phyloP scores from a whole-genome alignment of 345 rosid species.

The Populus ilicifolia region DNA sequence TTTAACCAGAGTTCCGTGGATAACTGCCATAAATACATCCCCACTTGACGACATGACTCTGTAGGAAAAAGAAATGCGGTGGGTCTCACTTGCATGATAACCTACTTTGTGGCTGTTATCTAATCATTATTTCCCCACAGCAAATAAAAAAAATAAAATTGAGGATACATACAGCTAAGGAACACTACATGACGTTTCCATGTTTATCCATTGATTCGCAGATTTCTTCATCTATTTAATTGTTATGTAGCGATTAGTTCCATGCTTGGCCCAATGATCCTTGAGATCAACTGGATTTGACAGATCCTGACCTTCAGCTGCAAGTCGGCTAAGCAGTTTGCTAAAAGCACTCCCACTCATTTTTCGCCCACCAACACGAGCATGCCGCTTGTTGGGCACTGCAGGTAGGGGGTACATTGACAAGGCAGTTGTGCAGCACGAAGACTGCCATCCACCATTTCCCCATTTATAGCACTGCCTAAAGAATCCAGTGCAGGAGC shows the following conservation, averaged over 20 bases:
- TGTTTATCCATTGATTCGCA: neutral
- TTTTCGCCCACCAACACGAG: conserved; percentile 88
- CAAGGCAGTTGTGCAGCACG: conserved; percentile 89
- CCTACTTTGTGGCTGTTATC: neutral
- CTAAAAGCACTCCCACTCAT: conserved; percentile 98
- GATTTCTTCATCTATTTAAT: conserved; percentile 21
- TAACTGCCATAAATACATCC: neutral
- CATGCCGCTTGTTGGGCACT: conserved; percentile 83
- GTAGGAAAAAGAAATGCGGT: neutral
- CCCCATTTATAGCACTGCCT: conserved; percentile 99
- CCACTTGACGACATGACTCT: neutral
- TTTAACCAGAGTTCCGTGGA: conserved; percentile 8
- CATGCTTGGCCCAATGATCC: conserved; percentile 36
- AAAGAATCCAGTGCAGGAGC: conserved; percentile 84
- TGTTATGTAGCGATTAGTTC: conserved; percentile 34
- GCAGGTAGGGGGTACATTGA: conserved; percentile 87
- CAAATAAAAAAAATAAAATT: neutral
- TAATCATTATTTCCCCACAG: conserved; percentile 14
- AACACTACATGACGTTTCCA: neutral
- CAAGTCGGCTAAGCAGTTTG: conserved; percentile 91
- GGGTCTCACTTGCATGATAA: neutral
- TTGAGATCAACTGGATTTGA: conserved; percentile 34
- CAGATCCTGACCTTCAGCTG: conserved; percentile 38
- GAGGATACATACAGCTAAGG: conserved; percentile 11
- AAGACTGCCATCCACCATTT: conserved; percentile 97